Evolutionary conservation across 768 basidiomycete species (phyloP).

Genomic region (Sistotremastrum niveocremeum): DNA sequence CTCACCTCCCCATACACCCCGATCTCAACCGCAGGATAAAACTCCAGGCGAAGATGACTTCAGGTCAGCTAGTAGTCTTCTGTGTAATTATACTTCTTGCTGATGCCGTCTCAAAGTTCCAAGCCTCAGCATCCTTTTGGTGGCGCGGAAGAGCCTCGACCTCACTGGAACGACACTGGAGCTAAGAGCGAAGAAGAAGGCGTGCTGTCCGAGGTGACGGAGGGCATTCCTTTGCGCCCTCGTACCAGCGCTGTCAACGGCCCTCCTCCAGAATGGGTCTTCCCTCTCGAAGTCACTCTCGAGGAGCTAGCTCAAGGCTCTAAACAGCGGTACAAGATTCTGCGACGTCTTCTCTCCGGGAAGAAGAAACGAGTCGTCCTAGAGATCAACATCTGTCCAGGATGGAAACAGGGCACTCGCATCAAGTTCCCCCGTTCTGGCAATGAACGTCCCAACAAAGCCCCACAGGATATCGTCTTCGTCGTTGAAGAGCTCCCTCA

Average conservation of each 20-base stretch:
- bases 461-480: slow-evolving; percentile 54
- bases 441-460: slow-evolving; percentile 45
- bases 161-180: too few species aligned
- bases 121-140: too few species aligned
- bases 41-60: too few species aligned
- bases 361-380: slow-evolving; percentile 40
- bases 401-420: slow-evolving; percentile 46
- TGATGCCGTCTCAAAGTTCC: too few species aligned
- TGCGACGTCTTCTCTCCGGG: slow-evolving; percentile 37
- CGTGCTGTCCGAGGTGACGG: slow-evolving; percentile 6
- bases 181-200: too few species aligned
- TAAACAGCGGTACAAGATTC: slow-evolving; percentile 44
- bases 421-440: slow-evolving; percentile 51
- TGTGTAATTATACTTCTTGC: too few species aligned
- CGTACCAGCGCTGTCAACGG: slow-evolving; percentile 26
- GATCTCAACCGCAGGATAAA: too few species aligned
- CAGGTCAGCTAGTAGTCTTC: too few species aligned
- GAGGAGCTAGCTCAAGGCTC: slow-evolving; percentile 50
- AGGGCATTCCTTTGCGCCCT: slow-evolving; percentile 14
- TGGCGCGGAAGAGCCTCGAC: too few species aligned
- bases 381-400: slow-evolving; percentile 45
- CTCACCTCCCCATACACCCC: too few species aligned
- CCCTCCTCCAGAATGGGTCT: slow-evolving; percentile 41
- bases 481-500: slow-evolving; percentile 47
- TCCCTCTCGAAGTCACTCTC: slow-evolving; percentile 44